A percentile compares a stretch with the other conserved stretches of the same genome.
These are phyloP conservation scores for Microcos paniculata DNA, from an alignment of 345 rosid species.

Conservation along the genomic window DNA sequence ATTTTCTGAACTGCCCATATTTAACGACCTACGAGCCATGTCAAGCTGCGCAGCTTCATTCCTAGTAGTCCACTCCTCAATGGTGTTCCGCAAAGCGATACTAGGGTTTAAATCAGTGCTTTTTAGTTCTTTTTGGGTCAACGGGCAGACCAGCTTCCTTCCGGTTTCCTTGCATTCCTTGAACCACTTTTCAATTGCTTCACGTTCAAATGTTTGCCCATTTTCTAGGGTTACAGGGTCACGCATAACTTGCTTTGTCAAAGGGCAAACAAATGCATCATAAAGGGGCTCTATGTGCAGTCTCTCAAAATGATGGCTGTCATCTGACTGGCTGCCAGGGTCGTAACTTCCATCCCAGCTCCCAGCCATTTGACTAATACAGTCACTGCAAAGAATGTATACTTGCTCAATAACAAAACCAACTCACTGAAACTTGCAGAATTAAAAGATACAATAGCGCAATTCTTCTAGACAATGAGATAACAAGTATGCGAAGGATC, in stretches of 20 bases:
- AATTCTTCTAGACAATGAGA: background rate
- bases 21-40: constrained; percentile 67
- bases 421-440: background rate
- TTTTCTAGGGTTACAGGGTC: constrained; percentile 89
- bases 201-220: constrained; percentile 89
- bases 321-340: constrained; percentile 71
- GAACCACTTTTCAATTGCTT: constrained; percentile 89
- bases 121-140: constrained; percentile 65
- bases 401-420: background rate
- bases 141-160: constrained; percentile 63
- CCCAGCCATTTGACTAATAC: constrained; percentile 48
- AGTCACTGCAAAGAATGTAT: constrained; percentile 19
- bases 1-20: constrained; percentile 54
- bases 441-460: background rate
- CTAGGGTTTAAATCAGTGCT: constrained; percentile 70
- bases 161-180: constrained; percentile 68
- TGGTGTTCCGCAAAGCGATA: constrained; percentile 76
- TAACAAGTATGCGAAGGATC: background rate
- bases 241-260: constrained; percentile 84
- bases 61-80: constrained; percentile 96
- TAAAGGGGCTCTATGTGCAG: constrained; percentile 66
- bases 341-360: constrained; percentile 70
- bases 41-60: constrained; percentile 87
- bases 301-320: constrained; percentile 64
- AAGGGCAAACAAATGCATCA: constrained; percentile 89